Evolutionary conservation across 495 filamentous ascomycete species (phyloP), one percentile per base, ranked within the genome.

Genomic region (Hypoxylon fragiforme): DNA sequence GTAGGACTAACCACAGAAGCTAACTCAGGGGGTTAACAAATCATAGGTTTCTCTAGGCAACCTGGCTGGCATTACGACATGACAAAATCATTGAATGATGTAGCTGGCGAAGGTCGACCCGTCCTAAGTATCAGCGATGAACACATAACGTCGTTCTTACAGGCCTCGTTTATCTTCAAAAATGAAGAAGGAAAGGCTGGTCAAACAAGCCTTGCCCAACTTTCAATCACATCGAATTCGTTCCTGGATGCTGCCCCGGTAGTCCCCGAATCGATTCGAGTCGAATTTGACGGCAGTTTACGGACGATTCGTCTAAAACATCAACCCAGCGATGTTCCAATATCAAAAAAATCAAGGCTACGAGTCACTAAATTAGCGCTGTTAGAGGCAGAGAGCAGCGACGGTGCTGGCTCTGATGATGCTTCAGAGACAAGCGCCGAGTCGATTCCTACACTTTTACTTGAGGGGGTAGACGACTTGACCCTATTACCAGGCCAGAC

Each of bases 171-270:
- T 63, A 73, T 86, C 1, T 97, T 97, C 65, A 79, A 80, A 57
- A 77, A 79, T 31, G 70, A 80, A 1, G 85, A 92, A 67, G 90
- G 88, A 7, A 88, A 95, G 60, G 94, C 95, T 30, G 91, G 92
- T 13, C 89, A 96, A 56, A 77, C 78, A 39, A 73, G 90, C 47
- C 72, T 72, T 16, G 82, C 81, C n/a, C 92, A 97, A 60, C 75
- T 97, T 18, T 68, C 77, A 18, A 74, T 97, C 20, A 78, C 72
- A 12, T 97, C 91, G 1, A 81, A 74, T 49, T 85, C 92, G 9
- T 81, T 88, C 13, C 56, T 59, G 9, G 74, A 69, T 18, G 85
- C 87, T 1, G 73, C 74, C 4, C 85, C 90, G 0, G 71, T 96
- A 7, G 76, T 69, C 5, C 76, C 96, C 19, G 78, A 79, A 7